These are phyloP conservation scores for Candida cerambycidarum DNA, from an alignment of 805 yeast genomes.

Conservation along the genomic window DNA sequence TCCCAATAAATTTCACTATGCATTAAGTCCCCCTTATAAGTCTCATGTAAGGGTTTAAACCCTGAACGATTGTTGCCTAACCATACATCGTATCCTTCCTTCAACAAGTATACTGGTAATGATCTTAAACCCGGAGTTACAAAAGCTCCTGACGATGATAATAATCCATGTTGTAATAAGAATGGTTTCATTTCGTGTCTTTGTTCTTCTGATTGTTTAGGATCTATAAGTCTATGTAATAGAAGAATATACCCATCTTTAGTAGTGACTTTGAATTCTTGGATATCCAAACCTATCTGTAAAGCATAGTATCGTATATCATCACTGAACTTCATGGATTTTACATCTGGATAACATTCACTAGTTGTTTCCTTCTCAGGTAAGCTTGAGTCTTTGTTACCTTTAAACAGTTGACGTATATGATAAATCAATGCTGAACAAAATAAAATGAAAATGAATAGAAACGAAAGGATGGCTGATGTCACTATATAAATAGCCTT, in stretches of 20 bases:
- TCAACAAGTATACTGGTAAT: constrained; percentile 56
- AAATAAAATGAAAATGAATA: constrained; percentile 26
- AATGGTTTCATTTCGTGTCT: constrained; percentile 55
- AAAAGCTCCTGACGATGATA: constrained; percentile 85
- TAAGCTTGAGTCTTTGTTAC: constrained; percentile 28
- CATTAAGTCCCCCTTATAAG: constrained; percentile 32
- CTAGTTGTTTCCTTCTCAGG: constrained; percentile 24
- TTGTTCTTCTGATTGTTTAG: constrained; percentile 31
- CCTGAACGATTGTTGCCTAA: constrained; percentile 90
- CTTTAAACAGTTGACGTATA: constrained; percentile 25
- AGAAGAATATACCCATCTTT: constrained; percentile 77
- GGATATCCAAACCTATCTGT: constrained; percentile 58
- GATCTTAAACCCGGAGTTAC: constrained; percentile 81
- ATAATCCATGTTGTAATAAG: constrained; percentile 77
- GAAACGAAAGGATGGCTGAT: constrained; percentile 20
- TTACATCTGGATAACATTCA: constrained; percentile 36
- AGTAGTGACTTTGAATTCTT: constrained; percentile 62
- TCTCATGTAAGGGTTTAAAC: constrained; percentile 64
- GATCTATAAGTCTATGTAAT: constrained; percentile 61
- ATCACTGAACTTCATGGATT: constrained; percentile 29
- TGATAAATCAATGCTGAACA: constrained; percentile 33
- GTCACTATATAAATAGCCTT: constrained; percentile 13
- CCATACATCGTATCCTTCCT: constrained; percentile 82
- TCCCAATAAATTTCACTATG: constrained; percentile 71
- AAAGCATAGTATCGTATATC: constrained; percentile 69